Conservation (phyloP, 2,329 filamentous ascomycete genomes). For the Venturia pyrina region DNA sequence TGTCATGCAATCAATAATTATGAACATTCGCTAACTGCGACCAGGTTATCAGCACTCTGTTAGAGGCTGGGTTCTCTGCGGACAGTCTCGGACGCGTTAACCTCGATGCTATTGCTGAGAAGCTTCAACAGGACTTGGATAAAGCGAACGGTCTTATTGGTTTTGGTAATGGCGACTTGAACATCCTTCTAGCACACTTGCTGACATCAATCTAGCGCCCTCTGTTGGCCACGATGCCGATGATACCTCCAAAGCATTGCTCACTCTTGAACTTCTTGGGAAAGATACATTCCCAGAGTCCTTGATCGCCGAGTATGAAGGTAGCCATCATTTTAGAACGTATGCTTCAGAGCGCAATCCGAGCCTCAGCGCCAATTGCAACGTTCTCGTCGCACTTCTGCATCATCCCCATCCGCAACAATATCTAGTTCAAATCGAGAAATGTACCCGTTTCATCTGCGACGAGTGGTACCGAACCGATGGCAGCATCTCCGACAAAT, state of each 20-base stretch:
- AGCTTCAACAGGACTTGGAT: neutral
- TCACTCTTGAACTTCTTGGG: slow-evolving; percentile 14
- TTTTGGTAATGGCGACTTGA: neutral
- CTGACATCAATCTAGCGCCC: slow-evolving; percentile 3
- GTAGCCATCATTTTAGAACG: slow-evolving; percentile 21
- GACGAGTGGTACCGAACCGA: slow-evolving; percentile 19
- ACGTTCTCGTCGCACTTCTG: slow-evolving; percentile 22
- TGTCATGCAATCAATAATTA: neutral
- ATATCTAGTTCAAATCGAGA: slow-evolving; percentile 18
- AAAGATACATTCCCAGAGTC: slow-evolving; percentile 14
- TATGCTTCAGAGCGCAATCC: slow-evolving; percentile 22
- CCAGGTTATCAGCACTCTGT: neutral
- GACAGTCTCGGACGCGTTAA: neutral
- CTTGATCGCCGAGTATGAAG: slow-evolving; percentile 21
- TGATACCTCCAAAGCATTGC: slow-evolving; percentile 18
- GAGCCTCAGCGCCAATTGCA: slow-evolving; percentile 24
- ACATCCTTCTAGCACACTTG: neutral
- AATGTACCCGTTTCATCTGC: slow-evolving; percentile 19
- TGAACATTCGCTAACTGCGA: too few relatives aligned
- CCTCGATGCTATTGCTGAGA: neutral
- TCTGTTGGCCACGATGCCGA: slow-evolving; percentile 18
- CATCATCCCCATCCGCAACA: slow-evolving; percentile 15
- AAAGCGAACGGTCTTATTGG: neutral
- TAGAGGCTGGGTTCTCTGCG: neutral
- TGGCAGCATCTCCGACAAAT: slow-evolving; percentile 20